Conservation (phyloP, 2,329 filamentous ascomycete species). For the Ophiostoma sp. region DNA sequence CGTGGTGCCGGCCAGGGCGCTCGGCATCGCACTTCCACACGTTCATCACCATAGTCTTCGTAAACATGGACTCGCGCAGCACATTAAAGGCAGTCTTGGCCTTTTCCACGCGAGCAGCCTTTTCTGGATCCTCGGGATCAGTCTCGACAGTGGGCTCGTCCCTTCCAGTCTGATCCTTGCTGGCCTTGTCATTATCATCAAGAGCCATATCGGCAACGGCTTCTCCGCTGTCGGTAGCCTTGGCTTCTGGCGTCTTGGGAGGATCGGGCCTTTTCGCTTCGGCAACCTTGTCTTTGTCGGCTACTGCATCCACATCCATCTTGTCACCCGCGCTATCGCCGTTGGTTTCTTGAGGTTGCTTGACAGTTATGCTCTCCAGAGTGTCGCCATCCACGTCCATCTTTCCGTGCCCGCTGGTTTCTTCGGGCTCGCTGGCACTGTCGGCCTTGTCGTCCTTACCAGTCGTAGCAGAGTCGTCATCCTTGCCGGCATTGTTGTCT, state of each 20-base stretch:
- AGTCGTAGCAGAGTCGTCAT: neutral
- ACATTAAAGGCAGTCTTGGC: constrained; percentile 77
- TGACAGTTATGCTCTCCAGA: neutral
- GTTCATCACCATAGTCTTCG: constrained; percentile 90
- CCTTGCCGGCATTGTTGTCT: neutral
- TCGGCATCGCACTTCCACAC: constrained; percentile 94
- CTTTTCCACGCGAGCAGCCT: constrained; percentile 43
- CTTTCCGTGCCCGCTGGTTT: constrained; percentile 30
- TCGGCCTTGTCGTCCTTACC: constrained; percentile 31
- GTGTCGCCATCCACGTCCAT: constrained; percentile 14
- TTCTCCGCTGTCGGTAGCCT: neutral
- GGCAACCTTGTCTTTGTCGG: neutral
- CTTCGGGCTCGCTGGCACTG: constrained; percentile 29
- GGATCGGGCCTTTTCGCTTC: neutral
- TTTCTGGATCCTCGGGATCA: neutral
- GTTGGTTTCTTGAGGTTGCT: neutral
- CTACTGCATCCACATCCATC: neutral
- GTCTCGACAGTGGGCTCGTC: constrained; percentile 2
- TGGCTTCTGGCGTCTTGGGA: neutral
- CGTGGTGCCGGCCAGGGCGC: constrained; percentile 76
- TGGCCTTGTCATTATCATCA: constrained; percentile 21
- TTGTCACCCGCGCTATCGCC: neutral
- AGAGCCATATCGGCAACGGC: constrained; percentile 24
- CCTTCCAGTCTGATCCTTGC: neutral
- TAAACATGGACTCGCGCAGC: constrained; percentile 68